Evolutionary conservation across 495 filamentous ascomycete genomes (phyloP).

Genomic region (Neurospora sp.): DNA sequence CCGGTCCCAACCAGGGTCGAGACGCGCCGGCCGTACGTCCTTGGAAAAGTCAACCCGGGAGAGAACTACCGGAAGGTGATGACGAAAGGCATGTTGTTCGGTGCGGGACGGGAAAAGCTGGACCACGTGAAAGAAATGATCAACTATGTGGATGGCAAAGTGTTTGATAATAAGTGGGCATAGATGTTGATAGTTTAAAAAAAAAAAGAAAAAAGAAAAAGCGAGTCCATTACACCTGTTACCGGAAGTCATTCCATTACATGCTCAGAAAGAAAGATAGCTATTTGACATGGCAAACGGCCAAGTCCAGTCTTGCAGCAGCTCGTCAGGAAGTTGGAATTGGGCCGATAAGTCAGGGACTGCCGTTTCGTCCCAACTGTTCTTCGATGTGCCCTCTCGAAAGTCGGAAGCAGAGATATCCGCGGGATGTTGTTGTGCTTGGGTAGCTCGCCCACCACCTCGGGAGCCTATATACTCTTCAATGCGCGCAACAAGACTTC

Average conservation of each 20-base stretch:
- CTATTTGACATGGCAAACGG: conserved; percentile 5
- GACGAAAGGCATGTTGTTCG: conserved; percentile 40
- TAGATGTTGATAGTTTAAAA: not conserved
- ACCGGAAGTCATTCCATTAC: not conserved
- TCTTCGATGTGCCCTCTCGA: not conserved
- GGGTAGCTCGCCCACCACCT: conserved; percentile 2
- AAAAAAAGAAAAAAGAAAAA: too few relatives aligned
- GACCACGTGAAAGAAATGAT: conserved; percentile 38
- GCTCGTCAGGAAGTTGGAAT: conserved; percentile 12
- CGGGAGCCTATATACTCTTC: conserved; percentile 39
- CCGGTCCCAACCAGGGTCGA: conserved; percentile 44
- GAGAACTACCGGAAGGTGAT: conserved; percentile 44
- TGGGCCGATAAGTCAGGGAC: conserved; percentile 4
- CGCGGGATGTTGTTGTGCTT: not conserved
- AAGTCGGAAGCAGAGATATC: not conserved
- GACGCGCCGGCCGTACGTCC: conserved; percentile 35
- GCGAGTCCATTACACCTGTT: not conserved
- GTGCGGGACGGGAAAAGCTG: conserved; percentile 32
- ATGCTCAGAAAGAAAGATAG: conserved; percentile 1
- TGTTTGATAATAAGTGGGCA: conserved; percentile 33
- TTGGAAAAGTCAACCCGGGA: conserved; percentile 44
- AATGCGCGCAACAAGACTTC: conserved; percentile 34
- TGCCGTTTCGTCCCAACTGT: not conserved
- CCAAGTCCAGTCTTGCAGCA: conserved; percentile 12
- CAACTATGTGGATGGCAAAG: conserved; percentile 35